Base-by-base conservation (phyloP, 495 filamentous ascomycete species). In the Neurospora sp. region DNA sequence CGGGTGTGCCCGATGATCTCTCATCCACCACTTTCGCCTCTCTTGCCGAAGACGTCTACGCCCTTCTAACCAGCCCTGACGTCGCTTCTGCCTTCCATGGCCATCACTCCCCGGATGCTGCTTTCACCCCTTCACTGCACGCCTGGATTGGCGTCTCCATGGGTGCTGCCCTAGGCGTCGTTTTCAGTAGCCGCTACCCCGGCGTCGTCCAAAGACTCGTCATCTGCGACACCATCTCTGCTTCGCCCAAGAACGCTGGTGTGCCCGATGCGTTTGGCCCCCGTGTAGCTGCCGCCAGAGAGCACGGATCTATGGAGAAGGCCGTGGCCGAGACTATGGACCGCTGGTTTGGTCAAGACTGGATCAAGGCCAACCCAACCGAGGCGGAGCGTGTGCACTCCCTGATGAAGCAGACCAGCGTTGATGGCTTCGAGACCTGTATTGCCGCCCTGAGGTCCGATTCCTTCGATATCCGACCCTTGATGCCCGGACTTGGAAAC, bases 71-170 rank as follows among this genome's bases (percentile, higher is more conserved):
- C 12, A 74, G 75, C 35, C 72, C 78, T 16, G 41, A 68, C 22
- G 74, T 81, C 61, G 61, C 53, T 7, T 9, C 40, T 22, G 65
- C 39, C 59, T 72, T 72, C 18, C 37, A 59, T 1, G 69, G 69
- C 72, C 37, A 41, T 10, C 72, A 71, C 38, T 35, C 44, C 14
- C 70, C 73, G 1, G 71, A 69, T 37, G 22, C 45, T 12, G 35
- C 22, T 59, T 68, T 69, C 20, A 68, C 59, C 10, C 71, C 68
- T 31, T 68, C 39, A 14, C 40, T 82, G n/a, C 71, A 78, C 70
- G 77, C 73, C 39, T 82, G 81, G 81, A 75, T 81, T 4, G 80
- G 80, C 20, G 76, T 80, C 20, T 80, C 76, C 44, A 77, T 81
- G 75, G 81, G 81, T 38, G 81, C 77, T n/a, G 76, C 77, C 9